Evolutionary conservation across 2,329 filamentous ascomycete genomes (phyloP).

Genomic region (Ceratocystiopsis sp.): DNA sequence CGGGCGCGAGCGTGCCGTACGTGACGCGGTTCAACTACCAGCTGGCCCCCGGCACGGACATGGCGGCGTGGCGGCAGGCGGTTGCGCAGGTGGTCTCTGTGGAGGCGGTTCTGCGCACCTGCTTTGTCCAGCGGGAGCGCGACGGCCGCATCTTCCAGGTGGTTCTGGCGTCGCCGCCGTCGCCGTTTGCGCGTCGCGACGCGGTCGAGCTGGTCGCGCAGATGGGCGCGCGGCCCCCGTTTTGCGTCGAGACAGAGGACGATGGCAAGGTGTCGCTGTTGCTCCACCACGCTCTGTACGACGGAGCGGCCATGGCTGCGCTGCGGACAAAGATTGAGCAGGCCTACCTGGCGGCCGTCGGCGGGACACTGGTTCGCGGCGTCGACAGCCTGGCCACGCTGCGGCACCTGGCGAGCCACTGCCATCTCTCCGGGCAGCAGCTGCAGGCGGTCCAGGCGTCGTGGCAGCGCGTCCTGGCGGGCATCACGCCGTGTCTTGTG

Average conservation of each 20-base stretch:
- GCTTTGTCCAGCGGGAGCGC: conserved; percentile 9
- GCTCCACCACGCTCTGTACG: conserved; percentile 12
- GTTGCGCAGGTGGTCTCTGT: conserved; percentile 6
- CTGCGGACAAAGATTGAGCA: conserved; percentile 8
- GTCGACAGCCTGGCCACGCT: too few relatives aligned
- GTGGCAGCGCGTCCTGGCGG: neutral
- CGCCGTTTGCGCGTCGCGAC: neutral
- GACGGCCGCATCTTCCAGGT: conserved; percentile 11
- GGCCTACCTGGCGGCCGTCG: neutral
- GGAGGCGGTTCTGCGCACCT: conserved; percentile 10
- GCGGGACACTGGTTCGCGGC: neutral
- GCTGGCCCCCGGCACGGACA: conserved; percentile 5
- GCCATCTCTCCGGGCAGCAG: neutral
- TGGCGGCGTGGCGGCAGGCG: conserved; percentile 7
- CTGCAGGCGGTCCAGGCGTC: neutral
- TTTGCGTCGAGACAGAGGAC: too few relatives aligned
- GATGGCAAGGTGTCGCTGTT: conserved; percentile 6
- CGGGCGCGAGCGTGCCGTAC: conserved; percentile 6
- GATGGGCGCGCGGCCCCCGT: too few relatives aligned
- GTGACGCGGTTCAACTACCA: conserved; percentile 10
- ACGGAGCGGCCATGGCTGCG: conserved; percentile 9
- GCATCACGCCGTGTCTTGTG: conserved; percentile 1
- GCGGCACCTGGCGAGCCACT: neutral
- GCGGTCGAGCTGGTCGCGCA: too few relatives aligned
- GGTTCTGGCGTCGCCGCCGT: conserved; percentile 4